These are phyloP conservation scores for Microdochium paspali DNA, from an alignment of 2,329 filamentous ascomycete genomes.

Conservation along the genomic window DNA sequence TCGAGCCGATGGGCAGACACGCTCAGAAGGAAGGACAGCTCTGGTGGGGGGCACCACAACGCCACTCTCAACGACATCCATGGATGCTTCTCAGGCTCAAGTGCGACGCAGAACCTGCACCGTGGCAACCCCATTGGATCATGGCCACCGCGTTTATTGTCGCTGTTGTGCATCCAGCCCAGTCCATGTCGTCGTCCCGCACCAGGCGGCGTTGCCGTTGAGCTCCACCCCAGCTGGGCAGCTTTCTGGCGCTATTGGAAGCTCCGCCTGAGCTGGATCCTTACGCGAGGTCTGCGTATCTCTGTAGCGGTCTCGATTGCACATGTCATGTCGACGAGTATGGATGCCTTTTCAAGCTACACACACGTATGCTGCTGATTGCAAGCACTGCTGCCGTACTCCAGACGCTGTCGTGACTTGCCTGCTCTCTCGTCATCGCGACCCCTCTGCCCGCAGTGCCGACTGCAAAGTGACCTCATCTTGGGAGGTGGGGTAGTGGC, in stretches of 20 bases:
- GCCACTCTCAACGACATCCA: background rate
- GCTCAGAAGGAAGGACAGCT: background rate
- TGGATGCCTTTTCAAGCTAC: no score
- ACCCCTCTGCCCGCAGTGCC: no score
- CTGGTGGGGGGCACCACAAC: background rate
- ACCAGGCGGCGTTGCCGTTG: background rate
- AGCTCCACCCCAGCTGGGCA: background rate
- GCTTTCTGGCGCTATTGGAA: background rate
- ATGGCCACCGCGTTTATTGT: background rate
- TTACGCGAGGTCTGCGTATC: no score
- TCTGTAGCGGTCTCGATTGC: no score
- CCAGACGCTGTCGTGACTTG: no score
- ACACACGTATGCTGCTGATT: no score
- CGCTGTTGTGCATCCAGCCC: background rate
- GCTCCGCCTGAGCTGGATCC: background rate
- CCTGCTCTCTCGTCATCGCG: no score
- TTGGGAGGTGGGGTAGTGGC: constrained; percentile 1
- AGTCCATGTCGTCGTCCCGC: no score
- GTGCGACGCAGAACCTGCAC: background rate
- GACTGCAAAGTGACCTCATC: constrained; percentile 3
- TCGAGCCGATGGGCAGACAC: background rate
- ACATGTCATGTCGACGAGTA: no score
- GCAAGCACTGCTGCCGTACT: no score
- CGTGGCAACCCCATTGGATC: background rate
- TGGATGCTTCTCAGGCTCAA: background rate